Evolutionary conservation across 2,329 filamentous ascomycete species (phyloP), one percentile per base, ranked within the genome.

Genomic region (Graphiopsis chlorocephala): DNA sequence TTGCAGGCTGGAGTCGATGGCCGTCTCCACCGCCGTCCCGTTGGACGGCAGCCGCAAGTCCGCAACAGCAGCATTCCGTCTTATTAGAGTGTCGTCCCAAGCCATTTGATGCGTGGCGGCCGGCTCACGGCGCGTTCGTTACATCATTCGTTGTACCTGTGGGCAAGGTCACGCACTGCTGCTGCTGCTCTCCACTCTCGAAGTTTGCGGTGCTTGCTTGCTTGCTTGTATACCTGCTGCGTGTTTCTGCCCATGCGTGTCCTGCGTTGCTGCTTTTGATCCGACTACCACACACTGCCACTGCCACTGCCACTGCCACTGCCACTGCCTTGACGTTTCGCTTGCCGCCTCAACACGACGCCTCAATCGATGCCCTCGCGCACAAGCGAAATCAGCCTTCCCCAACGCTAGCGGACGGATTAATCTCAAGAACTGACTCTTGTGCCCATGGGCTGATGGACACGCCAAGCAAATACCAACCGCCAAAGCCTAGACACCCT

Each of bases 371-470:
- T 52, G 47, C 33, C 31, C 47, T 31, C 33, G 31, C 48, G 15
- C 60, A 45, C 31, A 62, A 62, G 60, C 60, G 60, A 55, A 55
- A 62, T 62, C 60, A 62, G 26, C 33, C 60, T 53, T 28, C 47
- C 60, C 47, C 60, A 62, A 62, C 60, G 33, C 48, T 52, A 47
- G 31, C 55, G 38, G 38, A 47, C 42, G 58, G 60, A 55, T 50
- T 31, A 62, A 62, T 62, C 48, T 62, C 38, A n/a, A 62, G 31
- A 28, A 55, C 23, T 45, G 48, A 55, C 57, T 31, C 31, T 35
- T 31, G 26, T 35, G 58, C 58, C 29, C 31, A 45, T 28, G 29
- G 59, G 59, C 59, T 61, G 59, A 20, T 48, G 57, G 57, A 31
- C 52, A 26, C 48, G 60, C 60, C 48, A 52, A 62, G 47, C 31